Base-by-base conservation (phyloP, 176 grass and related monocot species). In the Hyparrhenia diplandra region DNA sequence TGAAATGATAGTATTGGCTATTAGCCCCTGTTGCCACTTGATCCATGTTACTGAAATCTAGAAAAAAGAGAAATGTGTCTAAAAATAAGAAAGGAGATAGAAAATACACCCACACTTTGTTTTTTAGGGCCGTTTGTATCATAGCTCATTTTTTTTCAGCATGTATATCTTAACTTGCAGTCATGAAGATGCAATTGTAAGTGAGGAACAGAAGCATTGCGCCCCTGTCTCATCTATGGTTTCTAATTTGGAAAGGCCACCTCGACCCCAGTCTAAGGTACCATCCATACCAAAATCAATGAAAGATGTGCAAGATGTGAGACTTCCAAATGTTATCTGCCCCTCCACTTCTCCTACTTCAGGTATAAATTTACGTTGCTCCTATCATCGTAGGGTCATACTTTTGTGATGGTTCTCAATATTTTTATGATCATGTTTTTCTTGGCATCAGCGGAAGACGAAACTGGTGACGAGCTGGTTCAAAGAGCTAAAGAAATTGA, bases 401-500 rank as follows among this genome's bases (percentile, higher is more conserved):
- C 10, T 21, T 52, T 45, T 37, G 45, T 68, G 64, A 58, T 64
- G n/a, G 4, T 23, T 37, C 36, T 29, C 6, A 40, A 32, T 12
- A 54, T 64, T 81, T 76, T 81, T 34, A 64, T 57, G 52, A 74
- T 67, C 39, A 62, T n/a, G n/a, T n/a, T n/a, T n/a, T n/a, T n/a
- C n/a, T n/a, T n/a, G n/a, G n/a, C 40, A 61, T 83, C 75, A 20
- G n/a, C n/a, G 76, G n/a, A 62, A 42, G 69, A 86, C 20, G 83
- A 92, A 84, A 88, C 75, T 58, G 86, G 93, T 82, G 92, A 88
- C 17, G 47, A 8, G 51, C 79, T 98, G 73, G 82, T 89, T 55
- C 88, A 69, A 70, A 98, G 86, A 64, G 75, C 67, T 65, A 88
- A 87, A 71, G 90, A 89, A 80, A 57, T 90, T 46, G 92, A 98